Evolutionary conservation across 441 rosid genomes (phyloP).

Genomic region (Pelargonium cotyledonis): DNA sequence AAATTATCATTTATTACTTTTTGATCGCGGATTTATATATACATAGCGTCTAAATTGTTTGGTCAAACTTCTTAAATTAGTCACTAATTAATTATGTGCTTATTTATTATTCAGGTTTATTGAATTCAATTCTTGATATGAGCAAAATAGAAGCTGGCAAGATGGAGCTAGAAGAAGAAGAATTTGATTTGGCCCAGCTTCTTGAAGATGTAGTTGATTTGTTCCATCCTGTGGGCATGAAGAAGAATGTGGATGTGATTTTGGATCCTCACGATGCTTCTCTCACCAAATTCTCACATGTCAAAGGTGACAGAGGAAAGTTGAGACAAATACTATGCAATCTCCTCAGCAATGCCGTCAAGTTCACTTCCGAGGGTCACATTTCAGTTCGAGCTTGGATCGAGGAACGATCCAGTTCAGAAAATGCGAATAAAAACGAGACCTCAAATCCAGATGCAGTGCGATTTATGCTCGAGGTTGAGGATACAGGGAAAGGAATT

Average conservation of each 20-base stretch:
- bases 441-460: conserved; percentile 22
- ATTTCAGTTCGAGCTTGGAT: conserved; percentile 57
- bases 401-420: conserved; percentile 29
- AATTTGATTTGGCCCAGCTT: conserved; percentile 49
- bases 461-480: conserved; percentile 66
- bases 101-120: conserved; percentile 28
- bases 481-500: conserved; percentile 82
- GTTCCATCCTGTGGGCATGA: conserved; percentile 51
- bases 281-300: conserved; percentile 35
- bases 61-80: too few species aligned
- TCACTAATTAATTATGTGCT: too few species aligned
- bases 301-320: conserved; percentile 61
- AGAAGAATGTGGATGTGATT: conserved; percentile 59
- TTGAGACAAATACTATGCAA: conserved; percentile 56
- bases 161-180: conserved; percentile 63
- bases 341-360: conserved; percentile 69
- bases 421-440: background rate
- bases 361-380: conserved; percentile 64
- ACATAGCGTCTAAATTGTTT: too few species aligned
- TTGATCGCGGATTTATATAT: too few species aligned
- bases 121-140: conserved; percentile 59
- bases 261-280: conserved; percentile 63
- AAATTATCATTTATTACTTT: too few species aligned
- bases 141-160: conserved; percentile 87
- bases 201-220: conserved; percentile 56